Base-by-base conservation (phyloP, 176 grass and related monocot genomes). In the Echinochloa phyllopogon region DNA sequence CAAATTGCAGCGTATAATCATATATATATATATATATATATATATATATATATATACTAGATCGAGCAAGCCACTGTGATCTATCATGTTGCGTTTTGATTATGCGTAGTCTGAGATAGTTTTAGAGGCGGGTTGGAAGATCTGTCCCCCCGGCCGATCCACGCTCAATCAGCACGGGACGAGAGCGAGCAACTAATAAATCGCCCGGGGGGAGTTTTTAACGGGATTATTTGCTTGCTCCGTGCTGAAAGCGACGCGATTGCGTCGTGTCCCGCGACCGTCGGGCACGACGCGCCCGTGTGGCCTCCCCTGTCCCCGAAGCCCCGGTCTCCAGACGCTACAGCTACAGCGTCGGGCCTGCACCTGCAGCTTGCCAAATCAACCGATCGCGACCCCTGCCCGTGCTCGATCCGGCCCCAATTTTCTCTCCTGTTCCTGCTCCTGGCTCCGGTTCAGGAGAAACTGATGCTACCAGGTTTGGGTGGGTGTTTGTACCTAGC, bases 211-310 rank as follows among this genome's bases (percentile, higher is more conserved):
- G 29, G 29, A 40, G 52, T 58, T 82, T 47, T 40, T 23, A 24
- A 82, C 24, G 68, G 57, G 39, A 6, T 40, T 40, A 4, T 20
- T 43, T 56, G 52, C 16, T 37, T 14, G 45, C 18, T 48, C 29
- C 57, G 81, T 74, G 82, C 51, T 40, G 84, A 93, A 24, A 91
- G 86, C 87, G 93, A 95, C 85, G 82, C 65, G 85, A 90, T 95
- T 50, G 83, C 90, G 93, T 92, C 74, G 68, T 95, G 93, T 92
- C 90, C 90, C 70, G 69, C 78, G 76, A 92, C 82, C 45, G 79
- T 83, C 88, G 83, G 87, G 58, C 93, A 95, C 38, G 60, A 13
- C 65, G 59, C 42, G 71, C 72, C 45, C 90, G 78, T 84, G 87
- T 75, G 90, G 79, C 71, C 85, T 65, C 24, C 69, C 49, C n/a